Evolutionary conservation across 768 basidiomycete genomes (phyloP).

Genomic region (Russula griseocarnosa): DNA sequence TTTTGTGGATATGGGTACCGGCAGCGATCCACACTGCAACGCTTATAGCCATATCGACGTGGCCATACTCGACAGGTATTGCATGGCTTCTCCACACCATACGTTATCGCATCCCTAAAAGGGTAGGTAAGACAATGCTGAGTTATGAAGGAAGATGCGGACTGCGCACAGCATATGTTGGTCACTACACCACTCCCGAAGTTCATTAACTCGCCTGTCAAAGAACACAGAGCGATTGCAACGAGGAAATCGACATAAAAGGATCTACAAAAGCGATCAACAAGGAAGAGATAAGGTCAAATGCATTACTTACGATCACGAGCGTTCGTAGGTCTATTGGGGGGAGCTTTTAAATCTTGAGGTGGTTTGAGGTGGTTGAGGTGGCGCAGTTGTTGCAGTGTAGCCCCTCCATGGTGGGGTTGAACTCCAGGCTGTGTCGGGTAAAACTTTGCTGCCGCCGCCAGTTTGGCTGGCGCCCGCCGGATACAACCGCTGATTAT

Average conservation of each 20-base stretch:
- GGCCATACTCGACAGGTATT: slow-evolving; percentile 6
- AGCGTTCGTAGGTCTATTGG: neutral
- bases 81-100: slow-evolving; percentile 3
- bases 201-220: neutral
- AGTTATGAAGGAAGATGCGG: neutral
- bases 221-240: neutral
- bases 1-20: too few relatives aligned
- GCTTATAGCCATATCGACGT: neutral
- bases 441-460: neutral
- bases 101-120: neutral
- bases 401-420: neutral
- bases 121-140: neutral
- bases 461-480: neutral
- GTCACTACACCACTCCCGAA: slow-evolving; percentile 15
- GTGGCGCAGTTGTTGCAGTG: neutral
- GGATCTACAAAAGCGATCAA: neutral
- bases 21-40: too few relatives aligned
- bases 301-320: neutral
- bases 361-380: too few relatives aligned
- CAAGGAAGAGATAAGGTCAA: neutral
- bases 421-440: neutral
- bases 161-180: slow-evolving; percentile 6
- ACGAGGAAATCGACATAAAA: neutral
- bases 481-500: neutral
- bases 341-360: neutral